Base-by-base conservation (phyloP, 73 alveolate species). In the Blepharisma stoltei region DNA sequence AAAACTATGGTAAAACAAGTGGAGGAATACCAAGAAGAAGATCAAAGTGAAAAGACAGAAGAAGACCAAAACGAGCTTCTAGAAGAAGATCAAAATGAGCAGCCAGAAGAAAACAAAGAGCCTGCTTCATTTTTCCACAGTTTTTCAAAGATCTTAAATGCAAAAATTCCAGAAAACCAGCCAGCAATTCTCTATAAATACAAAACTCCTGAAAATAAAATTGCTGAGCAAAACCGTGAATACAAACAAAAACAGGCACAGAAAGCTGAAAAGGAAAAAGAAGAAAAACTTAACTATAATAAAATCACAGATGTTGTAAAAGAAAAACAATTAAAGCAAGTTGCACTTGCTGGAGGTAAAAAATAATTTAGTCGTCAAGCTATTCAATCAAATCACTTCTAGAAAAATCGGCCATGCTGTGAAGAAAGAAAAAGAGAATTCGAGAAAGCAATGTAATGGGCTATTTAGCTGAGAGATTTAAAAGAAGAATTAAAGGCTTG, bases 131-230 rank as follows among this genome's bases (percentile, higher is more conserved):
- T 60, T 25, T 60, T 60, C 73, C 14, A n/a, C 11, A 9, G 46
- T 8, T 60, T 60, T 25, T 14, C 46, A 14, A 60, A 60, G 23
- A 60, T 60, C 73, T 38, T 60, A n/a, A 14, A n/a, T 9, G 23
- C 45, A 60, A 60, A 60, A 14, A 60, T 60, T 3, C 73, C 73
- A 14, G 73, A 60, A 60, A 60, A 60, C 5, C 73, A 60, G 23
- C 73, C 73, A 8, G 46, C 73, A 2, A 25, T 60, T 9, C 73
- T 60, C 49, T 60, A 14, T 25, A 60, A 60, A 60, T 60, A 60
- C 73, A 60, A 60, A 25, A 60, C 73, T 25, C 73, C 73, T 1
- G 73, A 60, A 60, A 60, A 60, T 8, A 60, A 60, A 38, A 8
- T 60, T 2, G 73, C 73, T 25, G 73, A 60, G 5, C 46, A 60